phyloP scores from a whole-genome alignment of 1,284 basidiomycete species.

The Trametes pubescens region DNA sequence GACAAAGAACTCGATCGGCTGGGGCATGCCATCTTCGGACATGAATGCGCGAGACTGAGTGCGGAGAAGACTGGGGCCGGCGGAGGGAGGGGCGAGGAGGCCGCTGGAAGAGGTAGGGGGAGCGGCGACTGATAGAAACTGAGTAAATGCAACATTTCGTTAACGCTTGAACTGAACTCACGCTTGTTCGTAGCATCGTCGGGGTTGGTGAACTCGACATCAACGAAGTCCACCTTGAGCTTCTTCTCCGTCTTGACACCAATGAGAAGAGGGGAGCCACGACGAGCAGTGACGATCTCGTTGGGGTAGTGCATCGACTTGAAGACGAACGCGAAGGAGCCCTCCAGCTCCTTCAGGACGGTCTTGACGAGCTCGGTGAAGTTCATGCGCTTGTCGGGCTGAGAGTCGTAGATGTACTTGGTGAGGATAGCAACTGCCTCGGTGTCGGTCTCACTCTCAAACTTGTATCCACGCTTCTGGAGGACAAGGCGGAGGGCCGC shows the following conservation, averaged over 20 bases:
- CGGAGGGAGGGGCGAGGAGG: conserved; percentile 80
- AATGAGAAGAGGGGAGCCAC: conserved; percentile 96
- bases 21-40: conserved; percentile 97
- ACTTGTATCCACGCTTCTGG: conserved; percentile 95
- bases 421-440: conserved; percentile 96
- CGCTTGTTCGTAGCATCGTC: conserved; percentile 66
- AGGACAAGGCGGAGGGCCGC: conserved; percentile 91
- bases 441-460: conserved; percentile 97
- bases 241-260: conserved; percentile 99
- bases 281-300: conserved; percentile 94
- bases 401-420: conserved; percentile 97
- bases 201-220: conserved; percentile 91
- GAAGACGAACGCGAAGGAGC: conserved; percentile 99
- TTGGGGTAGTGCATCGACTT: conserved; percentile 97
- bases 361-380: conserved; percentile 96
- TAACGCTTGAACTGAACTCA: conserved; percentile 49
- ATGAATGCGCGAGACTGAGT: conserved; percentile 98
- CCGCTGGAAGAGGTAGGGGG: conserved; percentile 57
- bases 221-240: conserved; percentile 99
- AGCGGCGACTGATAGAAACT: conserved; percentile 47
- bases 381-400: conserved; percentile 86
- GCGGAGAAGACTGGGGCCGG: conserved; percentile 86
- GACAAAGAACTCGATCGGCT: conserved; percentile 99
- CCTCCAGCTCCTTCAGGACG: conserved; percentile 97
- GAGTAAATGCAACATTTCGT: background rate